These are phyloP conservation scores for Rhynchospora pubera DNA, from an alignment of 176 grass and related monocot genomes.

Conservation along the genomic window DNA sequence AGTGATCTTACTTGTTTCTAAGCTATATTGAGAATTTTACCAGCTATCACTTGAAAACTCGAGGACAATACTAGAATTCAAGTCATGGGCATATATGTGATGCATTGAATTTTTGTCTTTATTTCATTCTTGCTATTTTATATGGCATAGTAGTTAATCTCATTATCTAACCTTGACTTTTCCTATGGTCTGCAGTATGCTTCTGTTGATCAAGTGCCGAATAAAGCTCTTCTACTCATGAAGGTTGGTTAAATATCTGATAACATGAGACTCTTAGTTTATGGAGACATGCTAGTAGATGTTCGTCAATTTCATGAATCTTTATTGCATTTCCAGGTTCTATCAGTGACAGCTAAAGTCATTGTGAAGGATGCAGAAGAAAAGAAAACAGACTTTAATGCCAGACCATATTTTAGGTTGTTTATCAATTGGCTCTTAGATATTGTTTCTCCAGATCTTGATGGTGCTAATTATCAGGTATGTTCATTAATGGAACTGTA, in stretches of 20 bases:
- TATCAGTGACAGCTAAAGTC: conserved; percentile 51
- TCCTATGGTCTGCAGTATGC: conserved; percentile 44
- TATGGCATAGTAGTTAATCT: not conserved
- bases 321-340: conserved; percentile 48
- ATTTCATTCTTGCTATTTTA: not conserved
- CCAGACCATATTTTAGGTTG: conserved; percentile 71
- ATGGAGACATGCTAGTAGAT: not conserved
- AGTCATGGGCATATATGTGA: not conserved
- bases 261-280: not conserved
- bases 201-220: conserved; percentile 57
- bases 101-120: not conserved
- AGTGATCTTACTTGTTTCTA: not conserved
- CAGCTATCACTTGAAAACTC: not conserved
- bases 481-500: not conserved
- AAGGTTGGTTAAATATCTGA: conserved; percentile 43
- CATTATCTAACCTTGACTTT: not conserved
- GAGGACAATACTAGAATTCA: not conserved
- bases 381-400: conserved; percentile 77
- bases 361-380: conserved; percentile 93
- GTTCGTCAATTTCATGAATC: conserved; percentile 6
- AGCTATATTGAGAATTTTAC: not conserved
- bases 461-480: conserved; percentile 78
- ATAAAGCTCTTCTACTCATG: conserved; percentile 57
- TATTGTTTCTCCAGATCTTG: conserved; percentile 60
- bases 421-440: conserved; percentile 92